These are phyloP conservation scores for Barbatosphaeria neglecta DNA, from an alignment of 495 filamentous ascomycete genomes.

Conservation along the genomic window DNA sequence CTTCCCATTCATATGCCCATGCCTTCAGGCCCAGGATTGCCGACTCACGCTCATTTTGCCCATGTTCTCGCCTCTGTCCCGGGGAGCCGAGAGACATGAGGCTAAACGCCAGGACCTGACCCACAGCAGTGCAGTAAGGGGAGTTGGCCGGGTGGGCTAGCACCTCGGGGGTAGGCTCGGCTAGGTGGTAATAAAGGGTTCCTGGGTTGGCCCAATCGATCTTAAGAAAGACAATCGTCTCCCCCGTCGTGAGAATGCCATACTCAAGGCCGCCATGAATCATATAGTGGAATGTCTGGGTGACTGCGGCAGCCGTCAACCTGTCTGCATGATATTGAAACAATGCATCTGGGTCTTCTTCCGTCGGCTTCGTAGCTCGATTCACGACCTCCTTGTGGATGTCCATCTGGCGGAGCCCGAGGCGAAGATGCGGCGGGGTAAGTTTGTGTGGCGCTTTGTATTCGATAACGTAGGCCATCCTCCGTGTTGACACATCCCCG, in stretches of 20 bases:
- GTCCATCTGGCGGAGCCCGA: conserved; percentile 8
- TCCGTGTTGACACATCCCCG: background rate
- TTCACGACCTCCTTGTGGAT: conserved; percentile 14
- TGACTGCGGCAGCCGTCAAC: conserved; percentile 22
- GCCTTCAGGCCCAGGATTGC: background rate
- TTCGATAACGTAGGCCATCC: conserved; percentile 13
- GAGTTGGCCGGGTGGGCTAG: conserved; percentile 1
- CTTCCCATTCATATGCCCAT: conserved; percentile 5
- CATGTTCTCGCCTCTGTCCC: conserved; percentile 1
- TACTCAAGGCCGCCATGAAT: conserved; percentile 23
- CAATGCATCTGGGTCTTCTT: conserved; percentile 1
- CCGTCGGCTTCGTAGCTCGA: conserved; percentile 3
- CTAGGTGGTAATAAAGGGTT: conserved; percentile 12
- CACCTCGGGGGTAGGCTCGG: conserved; percentile 6
- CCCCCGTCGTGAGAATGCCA: conserved; percentile 27
- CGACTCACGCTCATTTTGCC: conserved; percentile 5
- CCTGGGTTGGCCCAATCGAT: conserved; percentile 17
- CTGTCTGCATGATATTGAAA: conserved; percentile 21
- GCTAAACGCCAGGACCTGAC: conserved; percentile 28
- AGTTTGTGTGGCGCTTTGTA: conserved; percentile 25
- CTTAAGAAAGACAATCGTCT: conserved; percentile 35
- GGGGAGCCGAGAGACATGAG: conserved; percentile 3
- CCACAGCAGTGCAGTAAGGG: conserved; percentile 23
- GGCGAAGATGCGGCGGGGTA: conserved; percentile 13
- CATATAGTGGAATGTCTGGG: conserved; percentile 36